These are phyloP conservation scores for Hypomontagnella monticulosa DNA, from an alignment of 495 filamentous ascomycete genomes.

Conservation along the genomic window DNA sequence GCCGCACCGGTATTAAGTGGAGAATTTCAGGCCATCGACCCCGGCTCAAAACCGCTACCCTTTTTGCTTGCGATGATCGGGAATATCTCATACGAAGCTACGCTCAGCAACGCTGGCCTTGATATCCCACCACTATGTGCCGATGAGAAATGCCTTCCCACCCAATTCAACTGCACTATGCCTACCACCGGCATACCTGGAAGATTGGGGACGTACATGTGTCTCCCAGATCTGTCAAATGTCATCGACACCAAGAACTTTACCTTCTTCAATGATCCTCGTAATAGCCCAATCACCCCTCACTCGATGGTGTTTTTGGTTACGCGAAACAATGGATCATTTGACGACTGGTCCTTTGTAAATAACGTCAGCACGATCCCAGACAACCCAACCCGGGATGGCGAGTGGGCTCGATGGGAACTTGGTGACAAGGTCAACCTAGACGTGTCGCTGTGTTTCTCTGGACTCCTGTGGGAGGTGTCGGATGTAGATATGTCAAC, in stretches of 20 bases:
- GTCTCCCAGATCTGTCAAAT: conserved; percentile 7
- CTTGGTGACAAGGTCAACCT: neutral
- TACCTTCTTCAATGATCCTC: conserved; percentile 12
- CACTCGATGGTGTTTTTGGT: conserved; percentile 15
- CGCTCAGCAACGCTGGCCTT: conserved; percentile 1
- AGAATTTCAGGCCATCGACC: neutral
- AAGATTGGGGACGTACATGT: conserved; percentile 1
- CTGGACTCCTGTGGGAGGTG: conserved; percentile 8
- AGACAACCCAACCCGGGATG: conserved; percentile 9
- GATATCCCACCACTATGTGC: conserved; percentile 4
- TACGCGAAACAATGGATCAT: conserved; percentile 17
- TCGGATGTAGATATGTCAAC: conserved; percentile 12
- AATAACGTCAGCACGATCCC: conserved; percentile 8
- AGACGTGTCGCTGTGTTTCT: conserved; percentile 18
- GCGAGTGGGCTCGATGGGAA: conserved; percentile 10
- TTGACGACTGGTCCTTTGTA: conserved; percentile 14
- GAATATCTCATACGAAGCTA: conserved; percentile 18
- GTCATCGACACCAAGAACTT: conserved; percentile 14
- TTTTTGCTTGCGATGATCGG: conserved; percentile 9
- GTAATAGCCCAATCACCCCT: conserved; percentile 1
- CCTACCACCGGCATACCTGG: conserved; percentile 8
- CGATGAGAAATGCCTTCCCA: conserved; percentile 5
- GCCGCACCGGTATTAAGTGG: conserved; percentile 13
- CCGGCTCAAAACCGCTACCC: conserved; percentile 1
- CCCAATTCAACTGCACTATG: conserved; percentile 17